Percentiles rank a stretch among this genome's conserved stretches.
Evolutionary conservation across 768 basidiomycete genomes (phyloP).

Genomic region (Gymnopilus dilepis): DNA sequence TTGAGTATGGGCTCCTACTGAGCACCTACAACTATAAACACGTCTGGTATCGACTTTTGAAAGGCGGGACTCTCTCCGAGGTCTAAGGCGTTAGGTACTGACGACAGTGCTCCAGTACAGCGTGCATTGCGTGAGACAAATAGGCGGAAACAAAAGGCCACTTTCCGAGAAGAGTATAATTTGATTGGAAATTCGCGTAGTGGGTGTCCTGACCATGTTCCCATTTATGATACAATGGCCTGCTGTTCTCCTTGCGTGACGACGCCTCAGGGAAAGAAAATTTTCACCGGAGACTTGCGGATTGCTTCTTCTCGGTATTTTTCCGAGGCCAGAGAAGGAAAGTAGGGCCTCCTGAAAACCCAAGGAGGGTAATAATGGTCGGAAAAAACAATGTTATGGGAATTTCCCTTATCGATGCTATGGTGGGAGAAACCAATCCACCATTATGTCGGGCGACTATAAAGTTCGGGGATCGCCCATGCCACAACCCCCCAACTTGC

Average conservation of each 20-base stretch:
- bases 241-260: background rate
- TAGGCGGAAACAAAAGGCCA: background rate
- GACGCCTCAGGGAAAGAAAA: background rate
- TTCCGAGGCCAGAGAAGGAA: background rate
- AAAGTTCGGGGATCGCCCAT: background rate
- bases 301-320: background rate
- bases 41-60: background rate
- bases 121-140: background rate
- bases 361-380: background rate
- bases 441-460: background rate
- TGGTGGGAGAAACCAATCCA: background rate
- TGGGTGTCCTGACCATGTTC: background rate
- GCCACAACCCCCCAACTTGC: background rate
- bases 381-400: background rate
- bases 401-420: background rate
- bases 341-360: background rate
- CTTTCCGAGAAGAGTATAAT: background rate
- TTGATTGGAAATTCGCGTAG: background rate
- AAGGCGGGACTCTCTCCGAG: background rate
- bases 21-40: constrained; percentile 3
- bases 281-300: background rate
- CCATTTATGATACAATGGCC: background rate
- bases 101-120: background rate
- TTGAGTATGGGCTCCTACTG: background rate
- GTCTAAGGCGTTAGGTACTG: too few species aligned